Percentiles rank a stretch among this genome's conserved stretches.
These are phyloP conservation scores for Phytophthora cajani DNA, from an alignment of 352 stramenopile species.

Conservation along the genomic window DNA sequence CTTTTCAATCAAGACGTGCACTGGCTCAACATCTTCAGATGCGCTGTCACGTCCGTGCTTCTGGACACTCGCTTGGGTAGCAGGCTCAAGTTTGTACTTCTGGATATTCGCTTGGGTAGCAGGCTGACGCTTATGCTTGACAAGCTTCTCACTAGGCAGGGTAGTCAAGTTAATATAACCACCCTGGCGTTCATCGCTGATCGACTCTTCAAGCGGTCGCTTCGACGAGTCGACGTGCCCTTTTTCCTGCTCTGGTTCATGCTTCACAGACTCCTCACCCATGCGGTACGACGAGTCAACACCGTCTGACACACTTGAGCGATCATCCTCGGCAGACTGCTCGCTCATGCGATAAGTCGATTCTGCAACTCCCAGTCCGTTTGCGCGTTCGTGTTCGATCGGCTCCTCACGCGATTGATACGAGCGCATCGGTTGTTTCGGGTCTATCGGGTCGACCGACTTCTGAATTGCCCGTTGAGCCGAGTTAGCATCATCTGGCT, in stretches of 20 bases:
- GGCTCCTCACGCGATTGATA: not conserved
- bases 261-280: conserved; percentile 7
- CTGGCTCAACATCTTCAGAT: not conserved
- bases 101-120: conserved; percentile 1
- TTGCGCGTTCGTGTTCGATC: not conserved
- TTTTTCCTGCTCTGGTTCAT: conserved; percentile 1
- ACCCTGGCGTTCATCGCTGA: conserved; percentile 6
- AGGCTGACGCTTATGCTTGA: conserved; percentile 11
- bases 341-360: not conserved
- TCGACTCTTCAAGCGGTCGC: conserved; percentile 8
- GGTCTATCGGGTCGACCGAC: not conserved
- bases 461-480: conserved; percentile 30
- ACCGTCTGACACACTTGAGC: conserved; percentile 32
- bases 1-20: conserved; percentile 1
- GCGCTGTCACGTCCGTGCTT: not conserved
- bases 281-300: conserved; percentile 16
- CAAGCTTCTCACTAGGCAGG: conserved; percentile 11
- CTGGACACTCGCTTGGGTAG: not conserved
- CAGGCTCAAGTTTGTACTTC: conserved; percentile 10
- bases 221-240: not conserved
- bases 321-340: not conserved
- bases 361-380: not conserved
- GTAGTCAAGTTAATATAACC: conserved; percentile 5
- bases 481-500: not conserved
- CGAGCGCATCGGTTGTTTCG: not conserved